Conservation (phyloP, 2,329 filamentous ascomycete species). For the Exophiala phaeomuriformis region DNA sequence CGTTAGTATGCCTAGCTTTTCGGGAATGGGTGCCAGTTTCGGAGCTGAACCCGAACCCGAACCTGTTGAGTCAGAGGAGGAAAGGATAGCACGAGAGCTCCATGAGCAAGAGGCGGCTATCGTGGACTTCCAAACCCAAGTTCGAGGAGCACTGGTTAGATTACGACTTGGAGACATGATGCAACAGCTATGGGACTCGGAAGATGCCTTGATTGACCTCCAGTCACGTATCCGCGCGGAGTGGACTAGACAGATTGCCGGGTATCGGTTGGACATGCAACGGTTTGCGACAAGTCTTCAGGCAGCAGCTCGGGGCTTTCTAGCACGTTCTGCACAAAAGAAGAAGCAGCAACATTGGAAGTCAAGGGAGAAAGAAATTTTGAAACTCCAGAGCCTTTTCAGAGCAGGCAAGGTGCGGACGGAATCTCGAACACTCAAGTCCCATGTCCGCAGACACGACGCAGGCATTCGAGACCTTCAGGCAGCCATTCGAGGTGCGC, state of each 20-base stretch:
- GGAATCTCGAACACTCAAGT: constrained; percentile 38
- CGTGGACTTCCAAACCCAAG: constrained; percentile 76
- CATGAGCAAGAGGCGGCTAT: constrained; percentile 66
- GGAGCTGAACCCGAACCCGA: constrained; percentile 71
- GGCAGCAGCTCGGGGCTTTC: constrained; percentile 66
- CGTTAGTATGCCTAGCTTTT: constrained; percentile 93
- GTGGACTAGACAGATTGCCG: constrained; percentile 73
- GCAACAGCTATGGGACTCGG: constrained; percentile 82
- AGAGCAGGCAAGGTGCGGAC: constrained; percentile 47
- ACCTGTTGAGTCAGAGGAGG: constrained; percentile 77
- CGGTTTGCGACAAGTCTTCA: constrained; percentile 73
- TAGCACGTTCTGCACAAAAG: constrained; percentile 58
- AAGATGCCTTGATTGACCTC: constrained; percentile 68
- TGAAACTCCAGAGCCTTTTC: constrained; percentile 75
- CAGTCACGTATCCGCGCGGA: constrained; percentile 84
- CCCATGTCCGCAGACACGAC: constrained; percentile 35
- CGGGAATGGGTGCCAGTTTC: constrained; percentile 93
- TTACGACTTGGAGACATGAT: constrained; percentile 72
- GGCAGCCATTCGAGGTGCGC: constrained; percentile 47
- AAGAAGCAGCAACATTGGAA: constrained; percentile 62
- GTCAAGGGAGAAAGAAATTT: constrained; percentile 61
- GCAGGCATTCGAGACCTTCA: constrained; percentile 46
- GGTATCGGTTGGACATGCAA: constrained; percentile 76
- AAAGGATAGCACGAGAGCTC: constrained; percentile 74
- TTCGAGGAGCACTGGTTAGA: constrained; percentile 71